Evolutionary conservation across 345 rosid species (phyloP).

Genomic region (Citrus reticulata): DNA sequence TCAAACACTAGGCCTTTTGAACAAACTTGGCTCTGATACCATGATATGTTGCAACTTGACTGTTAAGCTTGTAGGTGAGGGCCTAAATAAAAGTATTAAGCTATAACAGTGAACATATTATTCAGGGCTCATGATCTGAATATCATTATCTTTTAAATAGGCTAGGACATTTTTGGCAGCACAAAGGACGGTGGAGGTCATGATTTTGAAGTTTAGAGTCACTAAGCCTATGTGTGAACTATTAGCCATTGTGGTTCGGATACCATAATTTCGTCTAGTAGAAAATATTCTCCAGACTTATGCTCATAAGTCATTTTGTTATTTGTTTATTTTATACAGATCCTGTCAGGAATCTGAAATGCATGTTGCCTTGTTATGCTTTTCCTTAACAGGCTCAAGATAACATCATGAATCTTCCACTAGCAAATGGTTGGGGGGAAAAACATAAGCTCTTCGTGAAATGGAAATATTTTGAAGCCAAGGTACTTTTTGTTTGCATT

Average conservation of each 20-base stretch:
- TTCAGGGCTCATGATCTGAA: neutral
- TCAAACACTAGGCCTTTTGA: neutral
- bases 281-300: neutral
- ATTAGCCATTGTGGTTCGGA: neutral
- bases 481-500: constrained; percentile 41
- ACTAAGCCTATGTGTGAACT: neutral
- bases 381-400: constrained; percentile 83
- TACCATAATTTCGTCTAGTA: neutral
- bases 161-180: neutral
- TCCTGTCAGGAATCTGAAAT: constrained; percentile 13
- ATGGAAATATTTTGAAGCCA: constrained; percentile 92
- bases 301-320: neutral
- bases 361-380: constrained; percentile 8
- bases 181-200: neutral
- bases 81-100: neutral
- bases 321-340: neutral
- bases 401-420: constrained; percentile 79
- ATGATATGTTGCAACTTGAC: neutral
- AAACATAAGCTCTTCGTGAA: constrained; percentile 83
- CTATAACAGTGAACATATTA: neutral
- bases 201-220: neutral
- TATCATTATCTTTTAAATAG: neutral
- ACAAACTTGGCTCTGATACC: neutral
- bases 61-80: neutral
- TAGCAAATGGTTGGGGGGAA: constrained; percentile 96